These are phyloP conservation scores for Aspergillus ellipticus DNA, from an alignment of 495 filamentous ascomycete species.

Conservation along the genomic window DNA sequence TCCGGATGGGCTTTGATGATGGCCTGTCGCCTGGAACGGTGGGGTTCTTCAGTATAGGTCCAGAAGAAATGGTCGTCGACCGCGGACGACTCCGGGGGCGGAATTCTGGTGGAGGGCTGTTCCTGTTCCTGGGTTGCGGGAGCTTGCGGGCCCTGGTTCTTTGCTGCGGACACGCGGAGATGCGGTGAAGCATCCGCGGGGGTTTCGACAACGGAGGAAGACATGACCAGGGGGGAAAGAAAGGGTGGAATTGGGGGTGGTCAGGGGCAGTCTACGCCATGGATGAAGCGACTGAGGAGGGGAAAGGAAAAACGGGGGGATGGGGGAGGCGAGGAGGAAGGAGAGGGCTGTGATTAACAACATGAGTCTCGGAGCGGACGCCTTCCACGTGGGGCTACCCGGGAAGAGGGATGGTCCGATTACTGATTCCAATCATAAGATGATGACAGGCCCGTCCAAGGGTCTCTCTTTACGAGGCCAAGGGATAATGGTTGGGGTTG, in stretches of 20 bases:
- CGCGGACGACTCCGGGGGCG: conserved; percentile 31
- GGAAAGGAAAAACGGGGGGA: conserved; percentile 12
- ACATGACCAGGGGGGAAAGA: conserved; percentile 20
- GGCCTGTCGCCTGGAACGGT: conserved; percentile 80
- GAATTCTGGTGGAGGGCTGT: conserved; percentile 24
- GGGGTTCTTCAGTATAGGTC: conserved; percentile 98
- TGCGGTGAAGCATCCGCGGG: conserved; percentile 26
- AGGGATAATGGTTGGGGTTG: no score
- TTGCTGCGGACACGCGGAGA: conserved; percentile 36
- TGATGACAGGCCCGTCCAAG: background rate
- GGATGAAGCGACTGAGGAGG: conserved; percentile 8
- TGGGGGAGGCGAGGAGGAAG: conserved; percentile 8
- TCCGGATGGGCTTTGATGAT: conserved; percentile 99
- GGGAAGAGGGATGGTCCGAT: conserved; percentile 23
- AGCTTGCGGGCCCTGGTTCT: conserved; percentile 16
- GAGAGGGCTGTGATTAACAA: conserved; percentile 16
- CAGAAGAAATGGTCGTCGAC: conserved; percentile 68
- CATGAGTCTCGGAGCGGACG: conserved; percentile 19
- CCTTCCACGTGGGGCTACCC: conserved; percentile 43
- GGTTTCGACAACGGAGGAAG: conserved; percentile 29
- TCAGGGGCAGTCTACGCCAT: conserved; percentile 20
- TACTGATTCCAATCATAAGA: background rate
- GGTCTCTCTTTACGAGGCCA: no score
- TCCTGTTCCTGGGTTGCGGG: conserved; percentile 15
- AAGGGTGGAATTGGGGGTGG: conserved; percentile 2